Evolutionary conservation across 2,329 filamentous ascomycete species (phyloP), one percentile per base, ranked within the genome.

Genomic region (Sarocladium brachiariae): DNA sequence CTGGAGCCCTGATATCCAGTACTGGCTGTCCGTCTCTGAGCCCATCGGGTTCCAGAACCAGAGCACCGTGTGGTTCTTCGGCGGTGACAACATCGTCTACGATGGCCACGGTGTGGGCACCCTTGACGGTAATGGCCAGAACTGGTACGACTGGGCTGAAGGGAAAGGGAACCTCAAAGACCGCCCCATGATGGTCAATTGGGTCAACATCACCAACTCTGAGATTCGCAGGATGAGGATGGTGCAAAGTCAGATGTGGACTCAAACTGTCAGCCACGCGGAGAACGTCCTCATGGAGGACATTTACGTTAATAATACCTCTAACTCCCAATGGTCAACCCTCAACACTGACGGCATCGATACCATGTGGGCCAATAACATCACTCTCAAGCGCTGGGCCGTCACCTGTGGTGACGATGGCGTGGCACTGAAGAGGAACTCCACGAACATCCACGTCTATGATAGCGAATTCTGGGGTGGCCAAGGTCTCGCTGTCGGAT

Each of bases 171-270:
- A 80, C 53, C 67, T 74, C 51, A 65, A 71, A 2, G 62, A 70
- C 11, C 68, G 78, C 9, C 77, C 77, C 8, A 72, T 82, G 55
- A 78, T 74, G 16, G 70, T 81, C 57, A 71, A 67, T 52, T 64
- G 64, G 47, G 55, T 64, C 16, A 63, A 67, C 2, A 66, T 76
- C 3, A 73, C 62, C 4, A 73, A 80, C 57, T 73, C 73, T 1
- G 59, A 73, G 3, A 65, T 81, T 11, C 63, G 66, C 33, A 70
- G 75, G 2, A 53, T 81, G 14, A 66, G 66, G 2, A 80, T 79
- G 54, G 62, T 82, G 7, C 72, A 78, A 53, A 77, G 72, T 53
- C 78, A 82, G 63, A 82, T 83, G 78, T 83, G 79, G 72, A 75
- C 75, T 0, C 74, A 81, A 69, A 73, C 74, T 1, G 69, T 79